Evolutionary conservation across 2,329 filamentous ascomycete genomes (phyloP).

Genomic region (Penicillium expansum): DNA sequence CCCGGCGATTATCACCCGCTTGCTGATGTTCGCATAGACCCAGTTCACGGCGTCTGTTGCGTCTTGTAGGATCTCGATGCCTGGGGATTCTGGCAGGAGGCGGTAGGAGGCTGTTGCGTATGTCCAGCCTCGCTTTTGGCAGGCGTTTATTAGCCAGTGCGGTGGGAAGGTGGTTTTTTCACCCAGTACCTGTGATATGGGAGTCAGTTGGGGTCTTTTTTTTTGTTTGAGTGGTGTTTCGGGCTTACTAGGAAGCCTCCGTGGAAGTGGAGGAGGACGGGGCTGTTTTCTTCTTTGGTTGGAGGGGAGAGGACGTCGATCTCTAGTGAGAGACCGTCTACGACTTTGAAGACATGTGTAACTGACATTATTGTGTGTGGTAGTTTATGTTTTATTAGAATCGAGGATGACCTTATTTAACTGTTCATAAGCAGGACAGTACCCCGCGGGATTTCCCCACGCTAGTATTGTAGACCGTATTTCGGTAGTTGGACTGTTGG

Average conservation of each 20-base stretch:
- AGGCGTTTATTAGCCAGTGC: conserved; percentile 13
- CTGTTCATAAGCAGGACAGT: neutral
- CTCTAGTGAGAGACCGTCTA: neutral
- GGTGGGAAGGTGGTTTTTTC: conserved; percentile 4
- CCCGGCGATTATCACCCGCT: conserved; percentile 10
- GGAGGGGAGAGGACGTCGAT: neutral
- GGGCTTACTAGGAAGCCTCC: conserved; percentile 1
- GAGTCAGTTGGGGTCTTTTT: neutral
- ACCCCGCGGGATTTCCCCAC: neutral
- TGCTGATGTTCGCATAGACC: conserved; percentile 5
- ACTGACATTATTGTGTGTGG: neutral
- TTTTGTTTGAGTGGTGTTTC: neutral
- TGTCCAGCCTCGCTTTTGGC: conserved; percentile 8
- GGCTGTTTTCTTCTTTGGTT: neutral
- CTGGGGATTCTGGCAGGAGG: conserved; percentile 7
- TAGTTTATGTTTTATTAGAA: neutral
- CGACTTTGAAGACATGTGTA: neutral
- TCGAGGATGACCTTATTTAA: neutral
- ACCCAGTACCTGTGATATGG: neutral
- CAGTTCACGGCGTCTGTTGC: conserved; percentile 5
- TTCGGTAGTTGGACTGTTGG: too few species aligned
- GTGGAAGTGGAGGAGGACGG: conserved; percentile 5
- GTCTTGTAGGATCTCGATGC: conserved; percentile 9
- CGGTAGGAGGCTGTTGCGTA: conserved; percentile 14
- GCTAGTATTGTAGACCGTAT: too few species aligned